Conservation (phyloP, 2,329 filamentous ascomycete species). For the Aspergillus awamori region DNA sequence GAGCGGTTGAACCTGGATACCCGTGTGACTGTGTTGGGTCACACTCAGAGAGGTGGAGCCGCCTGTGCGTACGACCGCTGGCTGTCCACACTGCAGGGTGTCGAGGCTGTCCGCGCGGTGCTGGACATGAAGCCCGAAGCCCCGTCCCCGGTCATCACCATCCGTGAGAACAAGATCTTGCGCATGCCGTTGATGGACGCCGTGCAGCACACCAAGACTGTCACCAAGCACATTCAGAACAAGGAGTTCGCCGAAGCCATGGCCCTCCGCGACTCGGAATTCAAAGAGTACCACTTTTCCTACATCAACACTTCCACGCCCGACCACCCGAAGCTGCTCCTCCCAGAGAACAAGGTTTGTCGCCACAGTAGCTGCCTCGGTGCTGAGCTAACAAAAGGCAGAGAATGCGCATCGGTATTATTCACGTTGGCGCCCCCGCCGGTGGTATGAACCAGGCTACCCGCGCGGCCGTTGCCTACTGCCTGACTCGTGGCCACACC, state of each 20-base stretch:
- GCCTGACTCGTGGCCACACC: conserved; percentile 86
- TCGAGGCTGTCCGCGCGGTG: conserved; percentile 90
- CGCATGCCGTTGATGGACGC: conserved; percentile 87
- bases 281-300: conserved; percentile 86
- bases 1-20: conserved; percentile 83
- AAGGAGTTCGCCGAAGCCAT: conserved; percentile 89
- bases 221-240: conserved; percentile 76
- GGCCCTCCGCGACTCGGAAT: conserved; percentile 86
- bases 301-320: conserved; percentile 90
- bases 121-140: conserved; percentile 86
- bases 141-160: conserved; percentile 91
- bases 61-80: conserved; percentile 94
- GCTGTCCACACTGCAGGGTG: conserved; percentile 88
- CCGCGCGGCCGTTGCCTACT: conserved; percentile 90
- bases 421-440: conserved; percentile 94
- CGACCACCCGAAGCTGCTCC: conserved; percentile 67
- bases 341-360: conserved; percentile 72
- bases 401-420: conserved; percentile 91
- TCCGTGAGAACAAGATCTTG: conserved; percentile 97
- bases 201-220: conserved; percentile 81
- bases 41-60: conserved; percentile 93
- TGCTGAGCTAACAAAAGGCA: conserved; percentile 45
- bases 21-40: conserved; percentile 89
- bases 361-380: too few relatives aligned
- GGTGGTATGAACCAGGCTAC: conserved; percentile 98